A percentile compares a stretch with the other conserved stretches of the same genome.
Evolutionary conservation across 306 rosid genomes (phyloP).

Genomic region (Fragaria iinumae): DNA sequence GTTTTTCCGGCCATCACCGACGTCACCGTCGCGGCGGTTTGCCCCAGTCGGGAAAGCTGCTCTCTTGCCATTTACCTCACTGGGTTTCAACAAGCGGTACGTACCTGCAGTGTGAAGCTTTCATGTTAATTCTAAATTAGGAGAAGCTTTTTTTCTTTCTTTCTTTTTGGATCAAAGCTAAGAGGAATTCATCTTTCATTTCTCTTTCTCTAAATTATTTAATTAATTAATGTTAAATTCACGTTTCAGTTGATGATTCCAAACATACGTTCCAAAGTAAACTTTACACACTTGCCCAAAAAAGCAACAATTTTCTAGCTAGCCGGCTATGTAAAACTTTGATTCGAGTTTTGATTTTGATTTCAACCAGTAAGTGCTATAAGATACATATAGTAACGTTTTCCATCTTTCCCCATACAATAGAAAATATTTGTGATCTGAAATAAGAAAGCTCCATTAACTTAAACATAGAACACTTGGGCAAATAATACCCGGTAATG

Average conservation of each 20-base stretch:
- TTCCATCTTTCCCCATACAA: too few relatives aligned
- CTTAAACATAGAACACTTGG: too few relatives aligned
- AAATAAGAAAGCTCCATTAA: too few relatives aligned
- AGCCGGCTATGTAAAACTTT: too few relatives aligned
- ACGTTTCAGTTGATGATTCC: background rate
- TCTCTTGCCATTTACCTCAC: conserved; percentile 90
- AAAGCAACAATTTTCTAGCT: too few relatives aligned
- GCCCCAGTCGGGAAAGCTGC: conserved; percentile 70
- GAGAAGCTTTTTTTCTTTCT: background rate
- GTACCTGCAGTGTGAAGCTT: background rate
- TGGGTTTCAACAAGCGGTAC: conserved; percentile 72
- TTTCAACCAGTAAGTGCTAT: background rate
- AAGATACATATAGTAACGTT: too few relatives aligned
- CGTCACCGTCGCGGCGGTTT: conserved; percentile 65
- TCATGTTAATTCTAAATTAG: background rate
- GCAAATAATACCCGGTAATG: too few relatives aligned
- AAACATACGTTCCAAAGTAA: background rate
- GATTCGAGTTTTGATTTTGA: background rate
- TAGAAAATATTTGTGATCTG: too few relatives aligned
- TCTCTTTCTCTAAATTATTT: background rate
- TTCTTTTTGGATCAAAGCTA: too few relatives aligned
- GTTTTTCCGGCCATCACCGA: conserved; percentile 60
- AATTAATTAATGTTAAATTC: background rate
- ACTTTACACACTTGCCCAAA: background rate
- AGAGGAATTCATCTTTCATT: background rate